A percentile compares a stretch with the other conserved stretches of the same genome.
phyloP scores from a whole-genome alignment of 2,329 filamentous ascomycete species.

The Nemania sp. region DNA sequence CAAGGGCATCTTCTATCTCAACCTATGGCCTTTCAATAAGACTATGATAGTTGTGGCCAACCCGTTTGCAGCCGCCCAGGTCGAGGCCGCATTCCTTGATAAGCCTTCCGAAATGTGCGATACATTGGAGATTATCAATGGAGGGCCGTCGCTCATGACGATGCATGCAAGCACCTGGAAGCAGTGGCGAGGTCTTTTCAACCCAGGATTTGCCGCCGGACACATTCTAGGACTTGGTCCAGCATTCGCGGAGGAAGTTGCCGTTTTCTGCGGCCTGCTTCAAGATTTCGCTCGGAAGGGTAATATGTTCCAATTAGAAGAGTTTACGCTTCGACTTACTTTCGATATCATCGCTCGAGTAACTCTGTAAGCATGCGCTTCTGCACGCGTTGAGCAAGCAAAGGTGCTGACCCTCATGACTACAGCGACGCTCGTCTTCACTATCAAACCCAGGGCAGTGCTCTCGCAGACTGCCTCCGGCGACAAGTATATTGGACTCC shows the following conservation, averaged over 20 bases:
- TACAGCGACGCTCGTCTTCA: slow-evolving; percentile 30
- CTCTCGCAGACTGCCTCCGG: slow-evolving; percentile 26
- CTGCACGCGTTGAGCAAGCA: background rate
- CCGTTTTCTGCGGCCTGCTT: slow-evolving; percentile 27
- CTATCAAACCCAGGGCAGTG: slow-evolving; percentile 29
- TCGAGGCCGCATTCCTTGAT: slow-evolving; percentile 26
- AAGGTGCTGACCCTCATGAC: background rate
- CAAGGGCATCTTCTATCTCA: slow-evolving; percentile 28
- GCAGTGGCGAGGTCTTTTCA: slow-evolving; percentile 30
- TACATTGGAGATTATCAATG: slow-evolving; percentile 36
- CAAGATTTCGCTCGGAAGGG: slow-evolving; percentile 10
- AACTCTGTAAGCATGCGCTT: slow-evolving; percentile 22
- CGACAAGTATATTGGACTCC: slow-evolving; percentile 28
- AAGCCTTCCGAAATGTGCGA: slow-evolving; percentile 23
- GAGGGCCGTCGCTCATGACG: slow-evolving; percentile 50
- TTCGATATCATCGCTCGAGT: slow-evolving; percentile 32
- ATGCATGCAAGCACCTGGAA: slow-evolving; percentile 42
- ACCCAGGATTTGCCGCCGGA: slow-evolving; percentile 29
- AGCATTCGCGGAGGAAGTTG: slow-evolving; percentile 27
- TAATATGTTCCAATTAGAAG: slow-evolving; percentile 30
- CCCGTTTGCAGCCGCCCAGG: slow-evolving; percentile 22
- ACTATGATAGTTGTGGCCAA: slow-evolving; percentile 26
- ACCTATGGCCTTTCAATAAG: slow-evolving; percentile 30
- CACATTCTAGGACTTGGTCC: slow-evolving; percentile 28
- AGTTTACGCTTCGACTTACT: slow-evolving; percentile 31